Evolutionary conservation across 129 eudicot genomes (phyloP).

Genomic region (Tagetes patula): DNA sequence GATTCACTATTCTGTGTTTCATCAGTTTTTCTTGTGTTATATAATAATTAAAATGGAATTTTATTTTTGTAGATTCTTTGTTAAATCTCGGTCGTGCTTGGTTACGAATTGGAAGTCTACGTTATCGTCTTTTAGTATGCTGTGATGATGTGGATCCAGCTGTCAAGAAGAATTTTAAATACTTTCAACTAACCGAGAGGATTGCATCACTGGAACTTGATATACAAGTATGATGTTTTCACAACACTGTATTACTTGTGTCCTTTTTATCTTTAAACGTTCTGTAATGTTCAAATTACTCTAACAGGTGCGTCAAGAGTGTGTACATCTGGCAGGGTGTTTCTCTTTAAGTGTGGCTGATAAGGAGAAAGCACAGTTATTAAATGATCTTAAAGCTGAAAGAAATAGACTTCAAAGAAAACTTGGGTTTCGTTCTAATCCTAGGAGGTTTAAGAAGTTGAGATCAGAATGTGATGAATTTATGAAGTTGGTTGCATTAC

Average conservation of each 20-base stretch:
- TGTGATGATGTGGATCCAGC: constrained; percentile 91
- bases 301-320: constrained; percentile 64
- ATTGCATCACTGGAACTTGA: constrained; percentile 74
- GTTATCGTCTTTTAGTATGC: constrained; percentile 69
- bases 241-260: neutral
- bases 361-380: constrained; percentile 33
- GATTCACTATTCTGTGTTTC: neutral
- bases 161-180: constrained; percentile 61
- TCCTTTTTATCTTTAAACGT: neutral
- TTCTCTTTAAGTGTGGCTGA: constrained; percentile 41
- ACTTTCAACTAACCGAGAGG: constrained; percentile 52
- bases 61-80: constrained; percentile 35
- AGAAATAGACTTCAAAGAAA: constrained; percentile 47
- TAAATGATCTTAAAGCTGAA: constrained; percentile 58
- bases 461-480: constrained; percentile 66
- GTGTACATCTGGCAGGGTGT: constrained; percentile 67
- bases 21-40: neutral
- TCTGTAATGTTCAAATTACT: constrained; percentile 16
- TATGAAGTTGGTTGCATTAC: constrained; percentile 33
- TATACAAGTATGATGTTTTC: constrained; percentile 47
- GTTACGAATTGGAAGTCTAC: constrained; percentile 72
- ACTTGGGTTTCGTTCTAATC: constrained; percentile 73
- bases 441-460: constrained; percentile 57
- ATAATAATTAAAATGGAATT: neutral
- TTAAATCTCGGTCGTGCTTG: constrained; percentile 59